These are phyloP conservation scores for Bipolaris cookei DNA, from an alignment of 2,329 filamentous ascomycete species.

Conservation along the genomic window DNA sequence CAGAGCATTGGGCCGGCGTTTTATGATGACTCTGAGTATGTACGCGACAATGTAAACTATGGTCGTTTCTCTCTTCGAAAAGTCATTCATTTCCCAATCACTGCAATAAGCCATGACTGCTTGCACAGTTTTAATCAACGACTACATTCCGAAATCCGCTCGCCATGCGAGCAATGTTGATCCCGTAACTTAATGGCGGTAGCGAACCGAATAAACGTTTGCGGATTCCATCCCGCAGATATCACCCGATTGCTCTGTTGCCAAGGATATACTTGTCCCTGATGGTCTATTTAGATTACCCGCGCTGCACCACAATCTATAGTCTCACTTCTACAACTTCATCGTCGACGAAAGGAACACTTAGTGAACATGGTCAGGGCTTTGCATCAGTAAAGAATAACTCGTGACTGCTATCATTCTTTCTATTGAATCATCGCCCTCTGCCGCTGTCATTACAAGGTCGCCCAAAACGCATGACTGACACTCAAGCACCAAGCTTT, in stretches of 20 bases:
- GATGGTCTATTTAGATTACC: constrained; percentile 27
- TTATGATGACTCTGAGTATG: background rate
- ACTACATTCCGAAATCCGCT: background rate
- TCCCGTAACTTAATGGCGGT: background rate
- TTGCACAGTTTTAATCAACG: background rate
- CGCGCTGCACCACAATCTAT: constrained; percentile 15
- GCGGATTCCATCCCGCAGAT: background rate
- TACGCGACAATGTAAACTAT: background rate
- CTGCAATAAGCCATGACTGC: background rate
- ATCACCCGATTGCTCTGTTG: constrained; percentile 13
- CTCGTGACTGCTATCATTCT: background rate
- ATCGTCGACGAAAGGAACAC: background rate
- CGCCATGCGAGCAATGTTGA: background rate
- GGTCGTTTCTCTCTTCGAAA: background rate
- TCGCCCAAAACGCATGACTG: background rate
- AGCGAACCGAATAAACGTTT: constrained; percentile 2
- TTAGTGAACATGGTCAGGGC: background rate
- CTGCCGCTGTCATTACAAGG: background rate
- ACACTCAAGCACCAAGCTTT: no score
- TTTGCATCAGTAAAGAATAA: background rate
- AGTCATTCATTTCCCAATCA: background rate
- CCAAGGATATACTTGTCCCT: constrained; percentile 11
- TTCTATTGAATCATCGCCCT: background rate
- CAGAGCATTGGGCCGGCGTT: constrained; percentile 10
- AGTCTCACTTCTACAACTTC: constrained; percentile 14